Evolutionary conservation across 2,329 filamentous ascomycete species (phyloP), one percentile per base, ranked within the genome.

Genomic region (Aureobasidium mangrovei): DNA sequence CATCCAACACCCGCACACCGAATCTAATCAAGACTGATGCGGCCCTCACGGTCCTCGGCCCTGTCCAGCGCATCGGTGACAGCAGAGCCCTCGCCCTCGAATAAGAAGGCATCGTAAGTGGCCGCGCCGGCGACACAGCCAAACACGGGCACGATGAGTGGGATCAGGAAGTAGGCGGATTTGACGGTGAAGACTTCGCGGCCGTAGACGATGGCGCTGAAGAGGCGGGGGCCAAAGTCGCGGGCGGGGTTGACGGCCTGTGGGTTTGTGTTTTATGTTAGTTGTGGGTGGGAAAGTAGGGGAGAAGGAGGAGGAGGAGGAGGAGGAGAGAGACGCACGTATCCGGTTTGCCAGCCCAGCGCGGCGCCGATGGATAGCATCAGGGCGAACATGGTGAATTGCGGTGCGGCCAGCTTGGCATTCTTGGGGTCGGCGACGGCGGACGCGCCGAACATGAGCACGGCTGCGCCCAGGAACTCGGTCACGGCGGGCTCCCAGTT

Each of bases 291-390:
- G 38, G n/a, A 18, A 24, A 40, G n/a, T 2, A 40, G n/a, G 7
- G n/a, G 8, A 2, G 38, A 12, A 12, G n/a, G n/a, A 24, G n/a
- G n/a, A 40, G n/a, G 38, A 40, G 38, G n/a, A 18, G 38, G 38
- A 6, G 8, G 38, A 12, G 38, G 38, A 36, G 18, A 48, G 26
- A 29, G 40, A 28, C 49, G 44, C n/a, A 53, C 49, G 28, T 55
- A 55, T 26, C 53, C 53, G 42, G 53, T 55, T n/a, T 55, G 53
- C 53, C 53, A 55, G 10, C 53, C 53, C 36, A 55, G 35, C 3
- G 44, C 33, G 39, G 53, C 53, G 26, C 53, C 53, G 36, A 55
- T 55, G 7, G 38, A 36, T 6, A 55, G 29, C 44, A 55, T 43
- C 18, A 55, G 12, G 0, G 12, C 36, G 44, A 55, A 55, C 36